Base-by-base conservation (phyloP, 2,329 filamentous ascomycete species). In the Macrophomina phaseolina region DNA sequence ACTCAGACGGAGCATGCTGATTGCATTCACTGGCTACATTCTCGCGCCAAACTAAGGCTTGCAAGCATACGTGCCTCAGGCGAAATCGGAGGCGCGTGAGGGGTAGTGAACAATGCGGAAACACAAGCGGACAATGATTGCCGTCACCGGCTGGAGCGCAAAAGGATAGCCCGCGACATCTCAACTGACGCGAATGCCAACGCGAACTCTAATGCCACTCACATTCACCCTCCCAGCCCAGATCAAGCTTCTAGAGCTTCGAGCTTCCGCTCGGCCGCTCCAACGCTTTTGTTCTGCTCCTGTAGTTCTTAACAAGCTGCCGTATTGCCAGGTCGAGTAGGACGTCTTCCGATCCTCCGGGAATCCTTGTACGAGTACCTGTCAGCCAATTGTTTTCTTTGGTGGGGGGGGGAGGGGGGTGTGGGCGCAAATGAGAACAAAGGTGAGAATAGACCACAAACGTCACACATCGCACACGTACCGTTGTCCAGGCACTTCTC, bases 321-420 rank as follows among this genome's bases (percentile, higher is more conserved):
- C 90, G 80, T 2, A 92, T 84, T 1, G 88, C 87, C 48, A 92
- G 78, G 77, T 92, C 90, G 11, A 91, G 79, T 79, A 92, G 82
- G 1, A 93, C 90, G 74, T 93, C 90, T 74, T 93, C 90, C 5
- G 86, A 89, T 1, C 90, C 90, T 61, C 90, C 90, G 0, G 89
- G 88, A 52, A 91, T 88, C 46, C 86, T 79, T 11, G 8, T 16
- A 7, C n/a, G 32, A 32, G 61, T n/a, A 11, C 8, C 11, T 14
- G 11, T 55, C 18, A 55, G 62, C 30, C 48, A 32, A 18, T 16
- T 30, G 6, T 55, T 14, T 2, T 12, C 36, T 36, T n/a, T 14
- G 5, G 16, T 12, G 11, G 42, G 16, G 42, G 42, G 23, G 23
- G 23, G 3, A 1, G 23, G 23, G 23, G 1, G 23, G 23, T 23